Evolutionary conservation across 352 stramenopile species (phyloP).

Genomic region (Phytophthora syringae): DNA sequence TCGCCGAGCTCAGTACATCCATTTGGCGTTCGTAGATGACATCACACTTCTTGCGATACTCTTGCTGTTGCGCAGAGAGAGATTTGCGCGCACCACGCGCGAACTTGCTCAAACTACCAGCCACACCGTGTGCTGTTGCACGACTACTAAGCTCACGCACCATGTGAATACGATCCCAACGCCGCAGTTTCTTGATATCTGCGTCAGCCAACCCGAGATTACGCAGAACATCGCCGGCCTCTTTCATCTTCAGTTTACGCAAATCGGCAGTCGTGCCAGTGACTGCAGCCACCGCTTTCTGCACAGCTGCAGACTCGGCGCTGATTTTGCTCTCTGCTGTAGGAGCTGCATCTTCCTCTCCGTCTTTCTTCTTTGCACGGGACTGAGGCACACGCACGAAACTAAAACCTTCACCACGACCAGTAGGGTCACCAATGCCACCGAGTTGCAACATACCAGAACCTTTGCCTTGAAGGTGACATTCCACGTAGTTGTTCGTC

Average conservation of each 20-base stretch:
- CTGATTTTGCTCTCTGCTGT: constrained; percentile 48
- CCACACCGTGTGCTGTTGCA: constrained; percentile 73
- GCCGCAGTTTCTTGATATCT: constrained; percentile 84
- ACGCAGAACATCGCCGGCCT: constrained; percentile 78
- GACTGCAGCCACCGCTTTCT: constrained; percentile 80
- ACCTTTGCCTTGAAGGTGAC: constrained; percentile 85
- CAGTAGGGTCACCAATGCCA: constrained; percentile 83
- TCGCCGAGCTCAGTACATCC: constrained; percentile 70
- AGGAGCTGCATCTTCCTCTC: constrained; percentile 61
- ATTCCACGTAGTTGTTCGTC: constrained; percentile 89
- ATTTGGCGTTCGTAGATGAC: constrained; percentile 88
- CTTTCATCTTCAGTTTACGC: constrained; percentile 89
- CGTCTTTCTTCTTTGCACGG: constrained; percentile 84
- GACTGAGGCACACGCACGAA: constrained; percentile 83
- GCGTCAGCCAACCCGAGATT: constrained; percentile 79
- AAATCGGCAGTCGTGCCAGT: constrained; percentile 87
- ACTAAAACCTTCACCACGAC: constrained; percentile 85
- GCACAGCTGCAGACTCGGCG: constrained; percentile 66
- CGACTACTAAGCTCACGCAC: constrained; percentile 80
- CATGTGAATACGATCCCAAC: constrained; percentile 87
- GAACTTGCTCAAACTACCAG: constrained; percentile 82
- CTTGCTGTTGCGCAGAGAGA: constrained; percentile 82
- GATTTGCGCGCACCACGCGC: constrained; percentile 81
- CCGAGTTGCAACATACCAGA: constrained; percentile 82
- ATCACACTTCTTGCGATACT: constrained; percentile 87